phyloP scores from a whole-genome alignment of 371 early-diverging fungal genomes.

The Syncephalastrum racemosum region DNA sequence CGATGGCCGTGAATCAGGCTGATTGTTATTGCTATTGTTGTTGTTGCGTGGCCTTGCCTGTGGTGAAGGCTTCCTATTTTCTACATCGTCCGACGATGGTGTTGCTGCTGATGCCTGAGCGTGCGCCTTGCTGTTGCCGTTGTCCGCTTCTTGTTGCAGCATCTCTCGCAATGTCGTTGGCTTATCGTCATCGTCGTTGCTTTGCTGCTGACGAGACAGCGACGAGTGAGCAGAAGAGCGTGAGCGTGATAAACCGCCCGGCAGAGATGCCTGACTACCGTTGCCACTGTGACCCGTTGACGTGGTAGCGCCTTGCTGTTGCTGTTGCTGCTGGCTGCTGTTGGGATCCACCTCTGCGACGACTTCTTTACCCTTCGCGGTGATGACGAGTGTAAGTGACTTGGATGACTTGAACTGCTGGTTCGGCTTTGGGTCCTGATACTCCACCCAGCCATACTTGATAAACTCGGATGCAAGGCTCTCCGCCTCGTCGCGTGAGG shows the following conservation, averaged over 20 bases:
- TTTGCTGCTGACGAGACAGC: too few species aligned
- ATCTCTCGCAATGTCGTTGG: slow-evolving; percentile 25
- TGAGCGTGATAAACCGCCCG: too few species aligned
- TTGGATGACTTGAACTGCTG: slow-evolving; percentile 10
- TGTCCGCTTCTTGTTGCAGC: slow-evolving; percentile 23
- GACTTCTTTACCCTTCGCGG: slow-evolving; percentile 18
- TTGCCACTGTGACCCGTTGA: background rate
- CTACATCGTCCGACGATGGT: background rate
- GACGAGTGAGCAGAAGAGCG: too few species aligned
- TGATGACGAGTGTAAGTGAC: slow-evolving; percentile 12
- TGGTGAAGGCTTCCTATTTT: too few species aligned
- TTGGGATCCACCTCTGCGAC: slow-evolving; percentile 1
- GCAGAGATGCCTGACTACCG: too few species aligned
- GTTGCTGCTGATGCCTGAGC: too few species aligned
- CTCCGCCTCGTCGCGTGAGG: slow-evolving; percentile 63
- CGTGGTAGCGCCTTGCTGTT: slow-evolving; percentile 11
- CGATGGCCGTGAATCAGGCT: slow-evolving; percentile 1
- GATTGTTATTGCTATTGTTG: slow-evolving; percentile 7
- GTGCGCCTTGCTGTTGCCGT: too few species aligned
- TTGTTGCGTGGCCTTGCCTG: background rate
- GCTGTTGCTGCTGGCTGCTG: background rate
- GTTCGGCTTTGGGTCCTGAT: slow-evolving; percentile 16
- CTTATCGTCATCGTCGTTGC: slow-evolving; percentile 12
- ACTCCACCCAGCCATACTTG: slow-evolving; percentile 55
- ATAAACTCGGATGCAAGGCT: slow-evolving; percentile 54